Conservation (phyloP, 352 stramenopile species). For the Globisporangium mamillatum region DNA sequence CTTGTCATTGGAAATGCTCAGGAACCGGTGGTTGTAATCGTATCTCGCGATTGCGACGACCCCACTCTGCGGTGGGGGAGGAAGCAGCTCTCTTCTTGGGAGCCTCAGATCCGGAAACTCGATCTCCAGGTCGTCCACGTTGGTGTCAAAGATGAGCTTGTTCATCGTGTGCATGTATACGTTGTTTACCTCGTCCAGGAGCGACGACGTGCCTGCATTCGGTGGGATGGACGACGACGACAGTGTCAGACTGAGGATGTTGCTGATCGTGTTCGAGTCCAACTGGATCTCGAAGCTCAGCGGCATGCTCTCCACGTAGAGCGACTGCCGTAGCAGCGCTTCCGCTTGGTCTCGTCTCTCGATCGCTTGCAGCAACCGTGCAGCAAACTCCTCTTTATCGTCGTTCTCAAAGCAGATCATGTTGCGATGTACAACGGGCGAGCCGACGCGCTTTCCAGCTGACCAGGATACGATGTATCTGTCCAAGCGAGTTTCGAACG, state of each 20-base stretch:
- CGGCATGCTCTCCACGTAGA: slow-evolving; percentile 80
- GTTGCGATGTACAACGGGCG: slow-evolving; percentile 54
- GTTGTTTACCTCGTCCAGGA: slow-evolving; percentile 89
- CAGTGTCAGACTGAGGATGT: slow-evolving; percentile 69
- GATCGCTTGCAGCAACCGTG: slow-evolving; percentile 35
- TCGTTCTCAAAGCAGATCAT: slow-evolving; percentile 69
- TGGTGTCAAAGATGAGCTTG: slow-evolving; percentile 87
- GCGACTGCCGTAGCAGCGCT: slow-evolving; percentile 48
- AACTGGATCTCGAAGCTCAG: slow-evolving; percentile 63
- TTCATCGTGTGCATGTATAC: slow-evolving; percentile 95
- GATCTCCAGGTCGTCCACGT: slow-evolving; percentile 48
- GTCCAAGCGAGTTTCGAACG: slow-evolving; percentile 42
- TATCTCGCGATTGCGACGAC: slow-evolving; percentile 53
- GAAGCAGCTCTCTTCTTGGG: slow-evolving; percentile 20
- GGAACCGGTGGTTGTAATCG: slow-evolving; percentile 71
- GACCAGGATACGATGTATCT: slow-evolving; percentile 76
- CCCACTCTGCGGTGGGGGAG: slow-evolving; percentile 40
- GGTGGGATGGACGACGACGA: slow-evolving; percentile 50
- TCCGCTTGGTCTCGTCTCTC: slow-evolving; percentile 59
- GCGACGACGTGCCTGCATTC: slow-evolving; percentile 48
- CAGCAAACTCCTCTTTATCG: slow-evolving; percentile 41
- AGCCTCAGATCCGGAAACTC: slow-evolving; percentile 60
- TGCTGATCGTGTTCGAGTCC: slow-evolving; percentile 63
- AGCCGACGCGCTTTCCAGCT: slow-evolving; percentile 67
- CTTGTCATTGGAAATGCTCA: slow-evolving; percentile 52